These are phyloP conservation scores for Metarhizium rileyi DNA, from an alignment of 2,329 filamentous ascomycete species.

Conservation along the genomic window DNA sequence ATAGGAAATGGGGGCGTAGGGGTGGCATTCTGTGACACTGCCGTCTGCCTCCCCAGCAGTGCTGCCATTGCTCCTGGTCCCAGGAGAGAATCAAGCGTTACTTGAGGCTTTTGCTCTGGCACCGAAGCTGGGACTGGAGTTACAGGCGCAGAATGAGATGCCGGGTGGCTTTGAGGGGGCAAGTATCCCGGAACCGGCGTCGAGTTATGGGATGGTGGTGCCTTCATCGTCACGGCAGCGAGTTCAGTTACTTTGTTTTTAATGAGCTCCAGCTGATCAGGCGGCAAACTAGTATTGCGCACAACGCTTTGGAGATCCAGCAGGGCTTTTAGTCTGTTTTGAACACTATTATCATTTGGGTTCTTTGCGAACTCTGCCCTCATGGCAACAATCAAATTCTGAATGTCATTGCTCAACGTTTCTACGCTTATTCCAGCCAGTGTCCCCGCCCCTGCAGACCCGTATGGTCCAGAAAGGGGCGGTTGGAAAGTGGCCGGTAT, in stretches of 20 bases:
- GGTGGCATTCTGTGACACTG: constrained; percentile 38
- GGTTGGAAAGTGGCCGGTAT: constrained; percentile 31
- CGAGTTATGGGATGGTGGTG: constrained; percentile 31
- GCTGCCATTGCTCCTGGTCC: constrained; percentile 50
- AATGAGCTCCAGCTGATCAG: constrained; percentile 74
- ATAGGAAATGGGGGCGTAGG: constrained; percentile 26
- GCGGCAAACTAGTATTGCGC: constrained; percentile 65
- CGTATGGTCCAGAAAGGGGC: constrained; percentile 29
- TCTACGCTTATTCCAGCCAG: constrained; percentile 53
- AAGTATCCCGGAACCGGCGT: constrained; percentile 30
- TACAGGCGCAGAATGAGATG: constrained; percentile 26
- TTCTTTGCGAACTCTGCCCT: constrained; percentile 66
- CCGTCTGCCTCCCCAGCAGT: constrained; percentile 44
- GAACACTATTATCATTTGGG: constrained; percentile 65
- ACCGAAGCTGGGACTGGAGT: constrained; percentile 21
- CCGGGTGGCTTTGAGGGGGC: constrained; percentile 20
- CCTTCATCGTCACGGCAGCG: constrained; percentile 50
- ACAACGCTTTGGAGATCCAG: constrained; percentile 69
- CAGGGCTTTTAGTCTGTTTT: constrained; percentile 73
- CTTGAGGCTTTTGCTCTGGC: constrained; percentile 20
- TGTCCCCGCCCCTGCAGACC: constrained; percentile 18
- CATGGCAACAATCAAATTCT: constrained; percentile 63
- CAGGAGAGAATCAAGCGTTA: constrained; percentile 50
- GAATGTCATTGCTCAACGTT: constrained; percentile 73
- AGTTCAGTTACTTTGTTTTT: constrained; percentile 77